Base-by-base conservation (phyloP, 495 filamentous ascomycete species). In the Penicillium odoratum region DNA sequence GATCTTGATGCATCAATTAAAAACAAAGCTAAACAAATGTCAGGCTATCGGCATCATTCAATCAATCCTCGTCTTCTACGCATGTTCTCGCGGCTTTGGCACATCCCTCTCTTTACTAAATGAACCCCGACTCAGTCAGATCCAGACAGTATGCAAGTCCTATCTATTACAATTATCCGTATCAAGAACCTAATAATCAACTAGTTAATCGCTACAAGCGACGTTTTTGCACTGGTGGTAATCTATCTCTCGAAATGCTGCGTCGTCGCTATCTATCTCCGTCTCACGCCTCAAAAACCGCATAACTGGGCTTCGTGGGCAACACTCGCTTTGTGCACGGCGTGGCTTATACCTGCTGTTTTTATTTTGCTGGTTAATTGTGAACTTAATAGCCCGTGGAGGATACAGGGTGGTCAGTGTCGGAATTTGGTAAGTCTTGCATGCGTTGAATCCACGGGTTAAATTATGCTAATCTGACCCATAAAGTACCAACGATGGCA, bases 161-260 rank as follows among this genome's bases (percentile, higher is more conserved):
- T 29, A 11, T 7, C 10, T 58, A 18, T 15, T 15, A n/a, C 25
- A 4, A n/a, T 21, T 28, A 36, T 26, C 13, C n/a, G n/a, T 40
- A 11, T 11, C 11, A n/a, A n/a, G 18, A 11, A 42, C n/a, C n/a
- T 36, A 50, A 40, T 57, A 48, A 53, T 29, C 55, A 55, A 28
- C 30, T 33, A 80, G 78, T 62, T 71, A 43, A 60, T 73, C 40
- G 68, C 70, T 53, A 61, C 65, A 52, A 71, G 69, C 62, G 75
- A 80, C 46, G 62, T 75, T n/a, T 65, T 82, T 54, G 77, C 75
- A 48, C 58, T 82, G 43, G 50, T 79, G 16, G 69, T 70, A 8
- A 58, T 80, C 7, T 80, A 73, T 49, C 64, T 79, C 40, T 75
- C 75, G 29, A 82, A 82, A 68, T 75, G 69, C 64, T 78, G 76